Evolutionary conservation across 805 yeast species (phyloP), one percentile per base, ranked within the genome.

Genomic region (Candida takata): DNA sequence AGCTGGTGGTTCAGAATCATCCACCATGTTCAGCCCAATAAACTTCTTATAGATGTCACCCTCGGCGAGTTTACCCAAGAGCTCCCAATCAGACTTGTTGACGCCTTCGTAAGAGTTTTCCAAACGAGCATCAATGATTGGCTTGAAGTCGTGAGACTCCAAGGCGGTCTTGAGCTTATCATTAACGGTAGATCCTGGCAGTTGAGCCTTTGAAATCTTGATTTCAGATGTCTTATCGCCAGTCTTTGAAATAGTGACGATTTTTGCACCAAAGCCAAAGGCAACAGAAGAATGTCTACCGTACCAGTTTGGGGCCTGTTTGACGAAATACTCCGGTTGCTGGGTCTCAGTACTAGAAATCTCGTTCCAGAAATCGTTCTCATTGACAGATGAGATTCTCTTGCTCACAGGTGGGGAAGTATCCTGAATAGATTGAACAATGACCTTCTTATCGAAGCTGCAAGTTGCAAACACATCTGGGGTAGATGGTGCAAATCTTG

Each of bases 241-340:
- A 32, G 65, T 62, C 35, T 59, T 60, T 8, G 57, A 50, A 21
- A 80, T 76, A 10, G 67, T 58, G 4, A 82, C 88, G 27, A 92
- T 57, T 61, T 85, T 86, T 35, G 95, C 95, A 42, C 98, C 98
- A 62, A 87, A 90, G 0, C 95, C 97, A 69, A 94, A 92, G 3
- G 77, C 65, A 11, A 81, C 95, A 33, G 80, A 69, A 5, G 74
- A 68, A 10, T 86, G 86, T 45, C 81, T 70, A 43, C 74, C 74
- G 42, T 85, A 72, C 98, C 98, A 92, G 40, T 67, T 60, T 33
- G 99, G 98, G 15, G 97, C 92, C 61, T 87, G 95, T 43, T 71
- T 67, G 21, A 74, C 67, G 27, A 72, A 71, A 48, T 80, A 79
- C 24, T 74, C 74, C 9, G 96, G 92, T 47, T 80, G 84, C 51